phyloP scores from a whole-genome alignment of 495 filamentous ascomycete species.

The Tuber magnatum region DNA sequence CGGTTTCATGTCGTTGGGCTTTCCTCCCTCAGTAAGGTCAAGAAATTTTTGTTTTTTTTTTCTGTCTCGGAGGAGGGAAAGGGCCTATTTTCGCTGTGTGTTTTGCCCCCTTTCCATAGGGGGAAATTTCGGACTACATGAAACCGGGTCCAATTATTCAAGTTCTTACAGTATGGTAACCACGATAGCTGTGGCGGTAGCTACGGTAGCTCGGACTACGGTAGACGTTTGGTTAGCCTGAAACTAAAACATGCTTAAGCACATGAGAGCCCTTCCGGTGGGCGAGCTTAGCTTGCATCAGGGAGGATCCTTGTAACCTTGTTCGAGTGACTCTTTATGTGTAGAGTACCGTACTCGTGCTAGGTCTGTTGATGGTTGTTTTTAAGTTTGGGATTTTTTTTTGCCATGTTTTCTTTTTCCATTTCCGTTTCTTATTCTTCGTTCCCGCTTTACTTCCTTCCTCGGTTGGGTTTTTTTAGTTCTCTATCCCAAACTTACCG shows the following conservation, averaged over 20 bases:
- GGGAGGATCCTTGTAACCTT: conserved; percentile 3
- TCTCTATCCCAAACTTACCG: background rate
- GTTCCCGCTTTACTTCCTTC: background rate
- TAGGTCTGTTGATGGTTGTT: background rate
- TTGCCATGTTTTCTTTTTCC: background rate
- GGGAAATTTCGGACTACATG: no score
- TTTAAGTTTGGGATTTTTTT: background rate
- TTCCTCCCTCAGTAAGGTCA: no score
- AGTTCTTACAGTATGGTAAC: no score
- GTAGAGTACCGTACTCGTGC: background rate
- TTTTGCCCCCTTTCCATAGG: no score
- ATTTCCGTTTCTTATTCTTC: background rate
- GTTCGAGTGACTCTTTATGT: background rate
- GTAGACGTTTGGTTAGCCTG: background rate
- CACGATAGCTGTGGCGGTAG: background rate
- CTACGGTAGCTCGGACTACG: background rate
- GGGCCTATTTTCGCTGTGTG: no score
- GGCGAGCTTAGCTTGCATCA: background rate
- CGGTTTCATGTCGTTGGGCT: no score
- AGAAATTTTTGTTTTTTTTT: no score
- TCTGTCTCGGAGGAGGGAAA: no score
- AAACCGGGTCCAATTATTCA: no score
- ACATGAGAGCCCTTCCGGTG: background rate
- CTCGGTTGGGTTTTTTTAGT: conserved; percentile 11
- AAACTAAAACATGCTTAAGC: background rate